phyloP scores from a whole-genome alignment of 1,284 basidiomycete genomes.

The Malassezia yamatoensis region DNA sequence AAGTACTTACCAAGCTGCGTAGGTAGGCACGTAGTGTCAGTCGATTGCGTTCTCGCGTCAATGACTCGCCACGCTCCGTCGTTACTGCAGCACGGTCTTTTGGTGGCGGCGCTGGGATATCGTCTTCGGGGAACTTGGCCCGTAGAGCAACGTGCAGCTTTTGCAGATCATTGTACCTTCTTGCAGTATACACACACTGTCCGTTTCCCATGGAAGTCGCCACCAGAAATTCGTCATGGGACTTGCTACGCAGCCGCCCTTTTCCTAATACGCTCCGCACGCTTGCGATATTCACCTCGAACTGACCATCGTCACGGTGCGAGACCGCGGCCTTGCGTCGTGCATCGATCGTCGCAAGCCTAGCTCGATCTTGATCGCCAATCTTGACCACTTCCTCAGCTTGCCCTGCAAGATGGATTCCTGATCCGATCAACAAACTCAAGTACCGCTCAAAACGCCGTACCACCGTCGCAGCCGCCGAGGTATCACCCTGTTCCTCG shows the following conservation, averaged over 20 bases:
- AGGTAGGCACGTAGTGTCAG: constrained; percentile 87
- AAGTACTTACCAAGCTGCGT: constrained; percentile 62
- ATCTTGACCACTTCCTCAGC: constrained; percentile 43
- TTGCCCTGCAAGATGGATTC: constrained; percentile 27
- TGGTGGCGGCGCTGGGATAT: constrained; percentile 26
- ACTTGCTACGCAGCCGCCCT: constrained; percentile 29
- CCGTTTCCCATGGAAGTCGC: constrained; percentile 63
- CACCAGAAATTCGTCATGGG: constrained; percentile 70
- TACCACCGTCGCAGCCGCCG: not conserved
- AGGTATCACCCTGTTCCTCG: not conserved
- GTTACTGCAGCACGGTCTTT: constrained; percentile 35
- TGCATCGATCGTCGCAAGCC: constrained; percentile 30
- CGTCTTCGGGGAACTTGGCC: constrained; percentile 35
- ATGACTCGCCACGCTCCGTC: constrained; percentile 20
- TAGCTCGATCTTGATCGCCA: constrained; percentile 26
- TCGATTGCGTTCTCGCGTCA: constrained; percentile 71
- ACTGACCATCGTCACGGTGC: not conserved
- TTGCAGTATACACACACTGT: constrained; percentile 62
- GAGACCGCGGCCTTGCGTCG: constrained; percentile 24
- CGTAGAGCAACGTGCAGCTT: constrained; percentile 34
- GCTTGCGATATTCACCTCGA: constrained; percentile 39
- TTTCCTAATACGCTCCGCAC: constrained; percentile 34
- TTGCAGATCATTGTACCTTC: constrained; percentile 88
- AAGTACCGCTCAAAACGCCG: constrained; percentile 3
- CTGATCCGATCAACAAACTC: constrained; percentile 35